phyloP scores from a whole-genome alignment of 345 rosid genomes.

The Citrus cavaleriei region DNA sequence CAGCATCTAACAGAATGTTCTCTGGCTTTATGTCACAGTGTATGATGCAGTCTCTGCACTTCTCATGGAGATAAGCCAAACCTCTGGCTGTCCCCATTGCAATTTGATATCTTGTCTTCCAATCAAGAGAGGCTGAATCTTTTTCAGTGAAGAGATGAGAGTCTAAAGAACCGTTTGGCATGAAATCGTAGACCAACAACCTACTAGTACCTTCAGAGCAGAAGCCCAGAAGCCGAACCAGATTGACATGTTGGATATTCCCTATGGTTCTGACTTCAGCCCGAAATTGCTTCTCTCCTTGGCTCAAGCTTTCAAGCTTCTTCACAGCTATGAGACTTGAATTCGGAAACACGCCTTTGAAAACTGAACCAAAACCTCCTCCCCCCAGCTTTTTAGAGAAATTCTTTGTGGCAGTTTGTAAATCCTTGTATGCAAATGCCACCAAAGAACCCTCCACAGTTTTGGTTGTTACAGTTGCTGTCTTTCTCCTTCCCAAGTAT shows the following conservation, averaged over 20 bases:
- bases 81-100: conserved; percentile 84
- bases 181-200: conserved; percentile 70
- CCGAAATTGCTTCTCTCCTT: conserved; percentile 93
- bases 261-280: conserved; percentile 74
- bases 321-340: conserved; percentile 73
- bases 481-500: conserved; percentile 30
- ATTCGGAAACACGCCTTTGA: conserved; percentile 64
- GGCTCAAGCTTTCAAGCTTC: conserved; percentile 70
- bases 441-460: conserved; percentile 57
- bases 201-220: conserved; percentile 52
- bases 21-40: no score
- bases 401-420: conserved; percentile 66
- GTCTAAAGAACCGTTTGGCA: conserved; percentile 76
- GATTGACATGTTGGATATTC: conserved; percentile 74
- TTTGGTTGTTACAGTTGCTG: conserved; percentile 19
- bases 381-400: conserved; percentile 76
- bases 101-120: conserved; percentile 61
- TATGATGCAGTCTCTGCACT: no score
- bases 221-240: conserved; percentile 80
- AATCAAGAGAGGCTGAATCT: conserved; percentile 34
- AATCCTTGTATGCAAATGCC: conserved; percentile 65
- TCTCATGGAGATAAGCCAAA: conserved; percentile 73
- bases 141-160: conserved; percentile 42
- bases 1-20: no score
- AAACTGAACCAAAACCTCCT: conserved; percentile 89